Evolutionary conservation across 2,329 filamentous ascomycete genomes (phyloP), one percentile per base, ranked within the genome.

Genomic region (Arthrobotrys sinensis): DNA sequence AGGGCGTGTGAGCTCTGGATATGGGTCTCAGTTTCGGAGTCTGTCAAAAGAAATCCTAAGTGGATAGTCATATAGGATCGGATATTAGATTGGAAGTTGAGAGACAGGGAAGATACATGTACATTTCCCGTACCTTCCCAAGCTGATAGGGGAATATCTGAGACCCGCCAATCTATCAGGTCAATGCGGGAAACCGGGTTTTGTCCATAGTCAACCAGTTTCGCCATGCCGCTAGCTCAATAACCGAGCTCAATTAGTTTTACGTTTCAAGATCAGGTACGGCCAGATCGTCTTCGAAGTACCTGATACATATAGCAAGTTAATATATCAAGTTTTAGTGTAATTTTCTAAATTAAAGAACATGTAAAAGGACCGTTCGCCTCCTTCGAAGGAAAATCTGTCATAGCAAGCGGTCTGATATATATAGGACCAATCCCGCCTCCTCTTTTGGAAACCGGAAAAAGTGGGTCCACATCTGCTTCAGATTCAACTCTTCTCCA

Each of bases 391-490:
- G 19, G 32, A 57, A 40, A 43, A 19, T 40, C 36, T 60, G 36
- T 60, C 19, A 43, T 38, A 40, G 36, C 7, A 34, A 32, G n/a
- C 8, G n/a, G 4, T 60, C 21, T n/a, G 55, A 16, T 60, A 60
- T 60, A 60, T 60, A 60, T 60, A 60, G 55, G 55, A 60, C 21
- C 21, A 60, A 60, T 60, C 55, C 55, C 55, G 55, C 36, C 55
- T 60, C 55, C 55, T 43, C 19, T 60, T 60, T 60, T 40, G 55
- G 55, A 60, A 60, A 28, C 34, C 34, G 36, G 12, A 24, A 43
- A 60, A 57, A 60, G 55, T 60, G 55, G 55, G 55, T 60, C 55
- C 55, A 43, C 3, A 28, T 10, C 50, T 40, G 34, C 53, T 16
- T 60, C 36, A 60, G 55, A 60, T n/a, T 28, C 55, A 14, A 24